Evolutionary conservation across 345 rosid genomes (phyloP), one percentile per base, ranked within the genome.

Genomic region (Bruguiera sexangula): DNA sequence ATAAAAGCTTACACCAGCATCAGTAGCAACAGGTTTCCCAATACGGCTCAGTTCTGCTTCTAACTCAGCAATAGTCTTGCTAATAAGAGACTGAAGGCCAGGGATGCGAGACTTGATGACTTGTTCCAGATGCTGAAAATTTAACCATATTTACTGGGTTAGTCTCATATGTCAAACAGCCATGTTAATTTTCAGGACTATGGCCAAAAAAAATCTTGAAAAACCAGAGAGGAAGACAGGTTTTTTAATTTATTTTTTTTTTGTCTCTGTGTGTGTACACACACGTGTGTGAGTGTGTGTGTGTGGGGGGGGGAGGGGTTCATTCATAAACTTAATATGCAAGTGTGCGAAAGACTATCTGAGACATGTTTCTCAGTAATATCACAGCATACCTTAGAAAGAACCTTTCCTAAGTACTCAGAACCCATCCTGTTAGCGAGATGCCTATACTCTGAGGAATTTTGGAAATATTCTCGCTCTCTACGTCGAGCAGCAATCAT

Each of bases 401-500:
- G 95, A 83, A 89, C 81, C 75, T 91, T 89, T 71, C 96, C 97
- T 69, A 94, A 72, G 85, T 91, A 80, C 77, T 91, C 98, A 63
- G 96, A 91, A 62, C 97, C 97, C 98, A 94, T 94, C 84, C 96
- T 81, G 9, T 70, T 72, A 68, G 86, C 72, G 60, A 94, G 86
- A 82, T 94, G 96, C 63, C 92, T 76, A 68, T 91, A 94, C 76
- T 91, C 97, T 2, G 80, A 73, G 70, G 72, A 80, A 71, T 34
- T 84, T 62, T 85, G 70, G 70, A 94, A 94, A 67, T 94, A 91
- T 29, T 94, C 98, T 62, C 83, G 80, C 82, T 94, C 98, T 80
- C 86, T 89, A 43, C 82, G 92, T 60, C 98, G 96, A 72, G 98
- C 98, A 82, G 96, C 97, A 66, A 94, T 91, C 98, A 94, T 94